These are phyloP conservation scores for Rhododendron molle DNA, from an alignment of 148 eudicot genomes.

Conservation along the genomic window DNA sequence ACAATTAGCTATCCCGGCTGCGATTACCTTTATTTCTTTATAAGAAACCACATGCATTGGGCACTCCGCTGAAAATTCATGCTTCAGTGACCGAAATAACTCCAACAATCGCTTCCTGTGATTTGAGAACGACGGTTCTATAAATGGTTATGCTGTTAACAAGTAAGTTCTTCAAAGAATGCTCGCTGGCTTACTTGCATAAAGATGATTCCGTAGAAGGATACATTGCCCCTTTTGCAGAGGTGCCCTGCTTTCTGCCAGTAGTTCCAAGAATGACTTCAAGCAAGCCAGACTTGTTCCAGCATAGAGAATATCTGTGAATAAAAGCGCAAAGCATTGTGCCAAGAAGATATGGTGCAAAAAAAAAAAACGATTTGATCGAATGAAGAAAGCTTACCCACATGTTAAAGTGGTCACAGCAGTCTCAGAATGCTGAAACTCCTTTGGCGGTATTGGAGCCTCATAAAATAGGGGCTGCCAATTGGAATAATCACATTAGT, in stretches of 20 bases:
- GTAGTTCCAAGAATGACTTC: constrained; percentile 92
- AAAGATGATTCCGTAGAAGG: constrained; percentile 80
- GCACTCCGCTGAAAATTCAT: constrained; percentile 19
- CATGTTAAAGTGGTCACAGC: constrained; percentile 77
- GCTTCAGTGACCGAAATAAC: constrained; percentile 53
- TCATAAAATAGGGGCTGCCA: constrained; percentile 65
- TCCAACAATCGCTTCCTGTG: constrained; percentile 75
- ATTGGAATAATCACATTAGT: neutral
- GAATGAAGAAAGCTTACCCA: constrained; percentile 51
- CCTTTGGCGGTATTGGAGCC: constrained; percentile 71
- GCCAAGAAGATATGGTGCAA: neutral
- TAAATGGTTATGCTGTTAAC: neutral
- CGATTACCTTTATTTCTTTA: constrained; percentile 65
- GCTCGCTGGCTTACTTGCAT: constrained; percentile 65
- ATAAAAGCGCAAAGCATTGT: constrained; percentile 9
- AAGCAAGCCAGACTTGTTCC: constrained; percentile 78
- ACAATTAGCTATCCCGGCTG: neutral
- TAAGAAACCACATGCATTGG: constrained; percentile 33
- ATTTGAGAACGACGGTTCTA: neutral
- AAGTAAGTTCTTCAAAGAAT: neutral
- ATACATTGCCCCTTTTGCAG: constrained; percentile 75
- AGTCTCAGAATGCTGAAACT: constrained; percentile 79
- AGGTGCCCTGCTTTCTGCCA: constrained; percentile 95
- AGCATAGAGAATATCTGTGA: constrained; percentile 73
- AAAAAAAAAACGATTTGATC: neutral